A percentile compares a stretch with the other conserved stretches of the same genome.
phyloP scores from a whole-genome alignment of 192 early-diverging fungal species.

The Obelidium mucronatum region DNA sequence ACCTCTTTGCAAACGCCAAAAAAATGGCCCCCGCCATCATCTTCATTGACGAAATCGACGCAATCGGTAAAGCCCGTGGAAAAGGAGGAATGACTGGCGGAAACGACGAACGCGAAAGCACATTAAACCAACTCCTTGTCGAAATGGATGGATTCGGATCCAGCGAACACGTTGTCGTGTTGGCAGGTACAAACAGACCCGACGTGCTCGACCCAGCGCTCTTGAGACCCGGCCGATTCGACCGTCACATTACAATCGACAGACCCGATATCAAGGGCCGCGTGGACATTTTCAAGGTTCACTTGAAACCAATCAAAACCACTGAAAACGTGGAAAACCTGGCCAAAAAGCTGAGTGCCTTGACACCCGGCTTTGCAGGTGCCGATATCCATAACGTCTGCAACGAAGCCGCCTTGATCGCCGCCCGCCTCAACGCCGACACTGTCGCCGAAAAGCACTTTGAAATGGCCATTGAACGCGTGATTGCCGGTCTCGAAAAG shows the following conservation, averaged over 20 bases:
- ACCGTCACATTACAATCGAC: slow-evolving; percentile 97
- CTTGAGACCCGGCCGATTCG: slow-evolving; percentile 97
- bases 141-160: slow-evolving; percentile 99
- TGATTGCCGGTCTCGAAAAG: slow-evolving; percentile 98
- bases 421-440: slow-evolving; percentile 83
- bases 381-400: slow-evolving; percentile 99
- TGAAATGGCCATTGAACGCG: slow-evolving; percentile 97
- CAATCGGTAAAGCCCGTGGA: slow-evolving; percentile 97
- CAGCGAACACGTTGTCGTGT: slow-evolving; percentile 89
- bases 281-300: slow-evolving; percentile 95
- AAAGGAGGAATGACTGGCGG: slow-evolving; percentile 86
- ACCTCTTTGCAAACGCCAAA: slow-evolving; percentile 96
- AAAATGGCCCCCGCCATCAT: slow-evolving; percentile 98
- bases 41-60: slow-evolving; percentile 99
- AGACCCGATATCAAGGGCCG: slow-evolving; percentile 96
- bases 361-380: slow-evolving; percentile 98
- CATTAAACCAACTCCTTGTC: slow-evolving; percentile 96
- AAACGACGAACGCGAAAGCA: slow-evolving; percentile 98
- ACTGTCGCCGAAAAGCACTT: slow-evolving; percentile 88
- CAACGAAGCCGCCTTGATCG: slow-evolving; percentile 98
- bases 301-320: slow-evolving; percentile 84
- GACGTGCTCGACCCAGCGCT: slow-evolving; percentile 97
- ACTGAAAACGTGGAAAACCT: slow-evolving; percentile 71
- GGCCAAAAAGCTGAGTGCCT: slow-evolving; percentile 86
- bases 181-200: slow-evolving; percentile 97